Base-by-base conservation (phyloP, 108 stramenopile species). In the Stephanodiscus minutulus region DNA sequence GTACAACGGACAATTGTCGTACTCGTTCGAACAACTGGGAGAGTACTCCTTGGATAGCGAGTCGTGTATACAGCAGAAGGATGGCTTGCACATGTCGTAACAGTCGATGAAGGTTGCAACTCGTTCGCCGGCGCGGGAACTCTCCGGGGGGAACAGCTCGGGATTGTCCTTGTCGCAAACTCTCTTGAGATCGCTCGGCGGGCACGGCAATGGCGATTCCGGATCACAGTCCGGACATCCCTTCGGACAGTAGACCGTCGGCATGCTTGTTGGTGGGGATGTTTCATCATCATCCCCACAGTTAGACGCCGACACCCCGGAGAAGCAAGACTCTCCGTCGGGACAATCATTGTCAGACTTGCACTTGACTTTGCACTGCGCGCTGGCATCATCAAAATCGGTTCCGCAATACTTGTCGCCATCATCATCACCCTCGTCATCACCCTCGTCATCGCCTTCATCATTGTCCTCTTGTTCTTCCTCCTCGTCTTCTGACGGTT, bases 51-150 rank as follows among this genome's bases (percentile, higher is more conserved):
- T 67, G 37, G 77, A 73, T 17, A 25, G 10, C 13, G 73, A 76
- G 72, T 75, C 79, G 37, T 86, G 82, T 46, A 86, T 86, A 48
- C 85, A 86, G 39, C 85, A 86, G 52, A 81, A 86, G 49, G 79
- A 81, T 15, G 82, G 82, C 57, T 83, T 83, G 79, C 85, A 86
- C 71, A 74, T 76, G 17, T 81, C 69, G 48, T 80, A 86, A 28
- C 85, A 86, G 41, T 83, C 76, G 47, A 43, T 46, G 46, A 86
- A 86, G 35, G 75, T 83, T 49, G 74, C 68, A 11, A 54, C 46
- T 5, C 68, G 68, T 35, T 77, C 48, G 33, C 68, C 68, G 1
- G 22, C 72, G 46, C 33, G 39, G 22, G 62, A 21, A 53, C 50
- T 50, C 5, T 50, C 68, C 47, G 63, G 55, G 22, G 72, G 72